These are phyloP conservation scores for Pugionium cornutum DNA, from an alignment of 345 rosid genomes.

Conservation along the genomic window DNA sequence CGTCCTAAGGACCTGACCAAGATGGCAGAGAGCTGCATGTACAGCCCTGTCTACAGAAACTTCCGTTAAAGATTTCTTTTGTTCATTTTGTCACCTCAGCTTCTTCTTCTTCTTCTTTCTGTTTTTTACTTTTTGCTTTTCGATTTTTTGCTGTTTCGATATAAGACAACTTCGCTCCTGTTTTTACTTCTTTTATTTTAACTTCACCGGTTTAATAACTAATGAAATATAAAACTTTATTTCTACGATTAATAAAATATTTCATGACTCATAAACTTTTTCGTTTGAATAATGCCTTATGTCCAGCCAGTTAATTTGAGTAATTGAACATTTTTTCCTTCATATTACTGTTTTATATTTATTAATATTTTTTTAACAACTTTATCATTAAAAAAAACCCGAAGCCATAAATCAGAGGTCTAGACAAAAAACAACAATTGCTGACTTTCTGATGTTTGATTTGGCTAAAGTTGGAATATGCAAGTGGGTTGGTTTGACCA, in stretches of 20 bases:
- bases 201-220: background rate
- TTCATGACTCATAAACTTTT: background rate
- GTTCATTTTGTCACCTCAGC: background rate
- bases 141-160: slow-evolving; percentile 14
- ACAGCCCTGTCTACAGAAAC: slow-evolving; percentile 77
- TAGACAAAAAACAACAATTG: too few relatives aligned
- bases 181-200: background rate
- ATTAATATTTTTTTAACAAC: too few relatives aligned
- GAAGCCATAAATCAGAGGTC: too few relatives aligned
- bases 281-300: background rate
- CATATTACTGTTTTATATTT: too few relatives aligned
- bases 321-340: too few relatives aligned
- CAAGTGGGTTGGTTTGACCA: too few relatives aligned
- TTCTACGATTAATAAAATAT: background rate
- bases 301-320: too few relatives aligned
- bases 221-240: background rate
- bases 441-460: too few relatives aligned
- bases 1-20: slow-evolving; percentile 77
- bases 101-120: background rate
- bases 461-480: too few relatives aligned
- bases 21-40: slow-evolving; percentile 96
- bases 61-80: slow-evolving; percentile 55
- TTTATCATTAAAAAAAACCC: too few relatives aligned
- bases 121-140: slow-evolving; percentile 9
- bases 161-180: slow-evolving; percentile 9